Evolutionary conservation across 2,329 filamentous ascomycete genomes (phyloP), one percentile per base, ranked within the genome.

Genomic region (Aspergillus tanneri): DNA sequence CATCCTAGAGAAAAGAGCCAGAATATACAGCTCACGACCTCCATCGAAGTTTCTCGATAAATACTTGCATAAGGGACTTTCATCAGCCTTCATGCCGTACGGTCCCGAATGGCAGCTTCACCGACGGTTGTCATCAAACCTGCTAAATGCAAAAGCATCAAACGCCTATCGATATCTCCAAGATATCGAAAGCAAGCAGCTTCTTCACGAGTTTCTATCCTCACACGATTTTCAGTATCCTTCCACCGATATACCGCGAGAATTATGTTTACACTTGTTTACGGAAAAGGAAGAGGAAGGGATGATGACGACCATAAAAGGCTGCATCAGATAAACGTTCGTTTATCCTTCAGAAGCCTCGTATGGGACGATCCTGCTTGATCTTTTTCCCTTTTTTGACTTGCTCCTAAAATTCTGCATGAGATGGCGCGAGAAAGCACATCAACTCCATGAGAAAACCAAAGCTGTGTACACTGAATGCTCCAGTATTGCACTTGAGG

Each of bases 191-290:
- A 73, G 75, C 16, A 69, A 66, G 6, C 66, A 75, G n/a, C 53
- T 79, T 3, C 69, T 72, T 43, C 64, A 56, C 47, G 68, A 75
- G 5, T 60, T 80, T 5, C 59, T 79, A 10, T 47, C 61, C 3
- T 63, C 63, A 4, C 46, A 54, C 2, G 67, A 68, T 19, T 79
- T 65, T 74, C 76, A 51, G 69, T 72, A 40, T 64, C 72, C 14
- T 67, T 78, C 19, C 72, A 78, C 54, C 67, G 74, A 0, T 80
- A 76, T 53, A 76, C 76, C 0, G 70, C 72, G 2, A 75, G 72
- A 51, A 67, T 79, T 24, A 75, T 78, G 5, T 77, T 79, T 51
- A 75, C 71, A 4, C 73, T 79, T 3, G 69, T 75, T 4, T 80
- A 79, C 53, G 77, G 77, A 0, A 74, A 77, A 47, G 72, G 76